Evolutionary conservation across 2,329 filamentous ascomycete species (phyloP).

Genomic region (Trichophaea hybrida): DNA sequence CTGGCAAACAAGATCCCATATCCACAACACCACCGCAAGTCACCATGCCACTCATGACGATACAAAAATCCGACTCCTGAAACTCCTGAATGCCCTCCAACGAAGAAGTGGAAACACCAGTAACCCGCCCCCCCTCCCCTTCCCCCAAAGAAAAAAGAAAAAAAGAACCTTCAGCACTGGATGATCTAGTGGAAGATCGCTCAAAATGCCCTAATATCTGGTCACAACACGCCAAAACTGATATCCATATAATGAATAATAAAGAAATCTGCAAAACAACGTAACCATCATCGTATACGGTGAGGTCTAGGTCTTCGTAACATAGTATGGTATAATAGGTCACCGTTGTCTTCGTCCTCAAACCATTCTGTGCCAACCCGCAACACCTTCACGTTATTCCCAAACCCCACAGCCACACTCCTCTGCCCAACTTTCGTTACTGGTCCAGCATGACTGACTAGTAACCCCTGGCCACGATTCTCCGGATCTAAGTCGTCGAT

Average conservation of each 20-base stretch:
- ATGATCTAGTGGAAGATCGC: too few species aligned
- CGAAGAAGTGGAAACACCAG: background rate
- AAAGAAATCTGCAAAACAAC: background rate
- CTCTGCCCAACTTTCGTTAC: slow-evolving; percentile 47
- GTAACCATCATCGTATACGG: background rate
- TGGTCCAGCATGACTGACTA: slow-evolving; percentile 52
- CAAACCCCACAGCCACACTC: slow-evolving; percentile 55
- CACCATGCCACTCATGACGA: background rate
- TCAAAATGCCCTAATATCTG: too few species aligned
- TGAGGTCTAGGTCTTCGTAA: slow-evolving; percentile 11
- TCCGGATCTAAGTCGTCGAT: slow-evolving; percentile 29
- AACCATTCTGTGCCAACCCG: slow-evolving; percentile 52
- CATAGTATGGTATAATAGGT: slow-evolving; percentile 9
- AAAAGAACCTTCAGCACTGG: too few species aligned
- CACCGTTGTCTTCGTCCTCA: slow-evolving; percentile 32
- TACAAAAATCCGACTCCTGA: background rate
- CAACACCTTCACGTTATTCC: slow-evolving; percentile 58
- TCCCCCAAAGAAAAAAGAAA: background rate
- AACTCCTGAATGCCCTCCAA: background rate
- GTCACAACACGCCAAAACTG: slow-evolving; percentile 1
- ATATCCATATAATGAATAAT: background rate
- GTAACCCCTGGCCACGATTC: slow-evolving; percentile 40
- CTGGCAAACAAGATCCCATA: background rate
- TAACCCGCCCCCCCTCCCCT: background rate
- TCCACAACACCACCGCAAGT: background rate